Evolutionary conservation across 2,329 filamentous ascomycete species (phyloP).

Genomic region (Botrytis fabae): DNA sequence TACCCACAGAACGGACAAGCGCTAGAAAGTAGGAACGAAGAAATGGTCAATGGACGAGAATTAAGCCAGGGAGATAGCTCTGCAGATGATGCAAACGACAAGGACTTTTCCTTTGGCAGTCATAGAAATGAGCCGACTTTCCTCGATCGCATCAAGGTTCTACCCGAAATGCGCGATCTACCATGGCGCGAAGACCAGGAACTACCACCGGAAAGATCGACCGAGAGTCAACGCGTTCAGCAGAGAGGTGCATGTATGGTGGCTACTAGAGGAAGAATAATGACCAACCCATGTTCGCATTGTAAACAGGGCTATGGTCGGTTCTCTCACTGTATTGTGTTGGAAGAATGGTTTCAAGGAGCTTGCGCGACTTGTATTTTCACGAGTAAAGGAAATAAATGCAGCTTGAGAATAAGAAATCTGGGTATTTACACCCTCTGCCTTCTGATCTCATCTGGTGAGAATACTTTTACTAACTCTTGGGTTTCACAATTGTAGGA

Average conservation of each 20-base stretch:
- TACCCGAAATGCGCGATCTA: conserved; percentile 32
- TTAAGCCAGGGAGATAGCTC: not conserved
- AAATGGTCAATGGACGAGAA: conserved; percentile 14
- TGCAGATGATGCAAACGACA: conserved; percentile 3
- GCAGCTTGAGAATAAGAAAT: conserved; percentile 31
- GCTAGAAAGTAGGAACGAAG: not conserved
- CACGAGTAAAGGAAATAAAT: conserved; percentile 35
- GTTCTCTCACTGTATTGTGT: conserved; percentile 34
- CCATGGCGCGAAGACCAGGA: conserved; percentile 36
- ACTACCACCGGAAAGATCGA: conserved; percentile 31
- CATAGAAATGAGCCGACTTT: conserved; percentile 20
- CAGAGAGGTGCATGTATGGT: conserved; percentile 34
- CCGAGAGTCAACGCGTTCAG: conserved; percentile 33
- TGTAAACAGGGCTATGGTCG: conserved; percentile 34
- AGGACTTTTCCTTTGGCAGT: not conserved
- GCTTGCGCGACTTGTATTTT: conserved; percentile 36
- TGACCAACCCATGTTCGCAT: conserved; percentile 29
- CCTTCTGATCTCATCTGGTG: not conserved
- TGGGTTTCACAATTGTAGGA: conserved; percentile 23
- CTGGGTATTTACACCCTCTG: conserved; percentile 26
- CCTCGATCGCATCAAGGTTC: conserved; percentile 19
- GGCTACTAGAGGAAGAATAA: conserved; percentile 30
- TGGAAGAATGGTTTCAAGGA: conserved; percentile 36
- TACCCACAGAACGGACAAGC: not conserved
- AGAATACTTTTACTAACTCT: not conserved